These are phyloP conservation scores for Wickerhamiella allomyrinae DNA, from an alignment of 805 yeast species.

Conservation along the genomic window DNA sequence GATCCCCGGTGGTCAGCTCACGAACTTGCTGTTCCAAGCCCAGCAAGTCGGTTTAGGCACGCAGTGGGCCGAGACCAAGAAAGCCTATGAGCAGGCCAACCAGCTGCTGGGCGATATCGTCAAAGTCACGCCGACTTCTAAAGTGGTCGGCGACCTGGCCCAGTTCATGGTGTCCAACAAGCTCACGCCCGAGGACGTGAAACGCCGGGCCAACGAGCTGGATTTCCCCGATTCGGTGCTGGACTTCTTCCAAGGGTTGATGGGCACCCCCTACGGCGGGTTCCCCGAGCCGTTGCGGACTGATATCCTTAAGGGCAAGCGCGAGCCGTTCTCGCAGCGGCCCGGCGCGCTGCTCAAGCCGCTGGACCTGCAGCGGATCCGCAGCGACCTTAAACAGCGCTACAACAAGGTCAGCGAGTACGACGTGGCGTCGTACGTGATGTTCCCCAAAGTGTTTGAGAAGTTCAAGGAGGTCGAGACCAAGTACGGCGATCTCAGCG, in stretches of 20 bases:
- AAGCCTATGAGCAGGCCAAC: conserved; percentile 86
- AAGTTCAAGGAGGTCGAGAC: conserved; percentile 60
- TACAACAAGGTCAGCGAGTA: conserved; percentile 55
- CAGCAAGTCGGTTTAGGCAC: conserved; percentile 96
- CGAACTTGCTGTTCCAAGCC: conserved; percentile 96
- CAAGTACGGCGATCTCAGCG: conserved; percentile 82
- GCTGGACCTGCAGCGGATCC: conserved; percentile 57
- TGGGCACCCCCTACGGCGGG: conserved; percentile 99
- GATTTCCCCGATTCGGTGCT: conserved; percentile 98
- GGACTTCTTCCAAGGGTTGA: conserved; percentile 97
- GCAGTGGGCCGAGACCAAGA: conserved; percentile 93
- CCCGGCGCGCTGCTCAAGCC: conserved; percentile 90
- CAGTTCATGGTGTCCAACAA: conserved; percentile 98
- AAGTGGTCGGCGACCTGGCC: conserved; percentile 99
- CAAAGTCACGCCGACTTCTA: conserved; percentile 98
- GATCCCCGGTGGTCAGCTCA: conserved; percentile 99
- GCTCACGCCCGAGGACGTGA: conserved; percentile 71
- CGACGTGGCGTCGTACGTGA: conserved; percentile 89
- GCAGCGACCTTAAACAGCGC: conserved; percentile 58
- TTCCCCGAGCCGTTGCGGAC: conserved; percentile 99
- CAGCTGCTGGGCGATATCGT: conserved; percentile 87
- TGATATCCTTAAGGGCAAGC: conserved; percentile 77
- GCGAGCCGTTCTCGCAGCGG: conserved; percentile 75
- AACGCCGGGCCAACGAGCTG: conserved; percentile 70
- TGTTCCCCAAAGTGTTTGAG: conserved; percentile 97